These are phyloP conservation scores for Colletotrichum zoysiae DNA, from an alignment of 2,329 filamentous ascomycete species.

Conservation along the genomic window DNA sequence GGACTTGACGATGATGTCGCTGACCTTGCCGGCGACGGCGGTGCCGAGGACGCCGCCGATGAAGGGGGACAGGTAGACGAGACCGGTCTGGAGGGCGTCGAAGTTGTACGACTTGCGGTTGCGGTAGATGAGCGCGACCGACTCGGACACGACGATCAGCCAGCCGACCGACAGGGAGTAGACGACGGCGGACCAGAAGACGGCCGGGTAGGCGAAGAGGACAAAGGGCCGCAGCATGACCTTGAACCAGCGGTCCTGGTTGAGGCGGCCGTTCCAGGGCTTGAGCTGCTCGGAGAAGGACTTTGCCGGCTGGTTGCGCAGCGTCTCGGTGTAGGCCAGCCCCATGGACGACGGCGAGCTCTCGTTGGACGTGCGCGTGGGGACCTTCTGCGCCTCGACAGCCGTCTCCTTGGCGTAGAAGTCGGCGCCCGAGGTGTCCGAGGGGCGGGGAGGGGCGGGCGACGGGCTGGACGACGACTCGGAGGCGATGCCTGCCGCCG, in stretches of 20 bases:
- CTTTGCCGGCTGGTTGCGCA: conserved; percentile 75
- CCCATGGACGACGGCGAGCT: conserved; percentile 50
- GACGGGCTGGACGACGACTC: neutral
- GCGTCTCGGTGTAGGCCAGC: conserved; percentile 75
- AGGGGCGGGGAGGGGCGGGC: neutral
- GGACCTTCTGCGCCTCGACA: conserved; percentile 58
- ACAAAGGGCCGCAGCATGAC: conserved; percentile 86
- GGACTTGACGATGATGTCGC: conserved; percentile 83
- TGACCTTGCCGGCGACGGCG: conserved; percentile 88
- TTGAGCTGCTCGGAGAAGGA: conserved; percentile 81
- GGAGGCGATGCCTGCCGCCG: neutral
- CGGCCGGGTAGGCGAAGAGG: conserved; percentile 86
- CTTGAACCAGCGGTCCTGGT: conserved; percentile 82
- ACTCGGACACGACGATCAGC: conserved; percentile 95
- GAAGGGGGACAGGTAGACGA: conserved; percentile 92
- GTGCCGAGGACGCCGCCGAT: conserved; percentile 91
- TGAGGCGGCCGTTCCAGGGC: conserved; percentile 83
- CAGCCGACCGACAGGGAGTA: conserved; percentile 93
- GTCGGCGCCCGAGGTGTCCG: conserved; percentile 40
- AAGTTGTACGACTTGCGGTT: conserved; percentile 81
- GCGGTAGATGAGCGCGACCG: conserved; percentile 84
- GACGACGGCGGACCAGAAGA: conserved; percentile 88
- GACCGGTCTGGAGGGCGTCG: conserved; percentile 80
- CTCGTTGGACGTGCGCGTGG: conserved; percentile 51
- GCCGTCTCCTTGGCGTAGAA: conserved; percentile 48